Conservation (phyloP, 2,329 filamentous ascomycete genomes). For the Magnaporthiopsis rhizophila region DNA sequence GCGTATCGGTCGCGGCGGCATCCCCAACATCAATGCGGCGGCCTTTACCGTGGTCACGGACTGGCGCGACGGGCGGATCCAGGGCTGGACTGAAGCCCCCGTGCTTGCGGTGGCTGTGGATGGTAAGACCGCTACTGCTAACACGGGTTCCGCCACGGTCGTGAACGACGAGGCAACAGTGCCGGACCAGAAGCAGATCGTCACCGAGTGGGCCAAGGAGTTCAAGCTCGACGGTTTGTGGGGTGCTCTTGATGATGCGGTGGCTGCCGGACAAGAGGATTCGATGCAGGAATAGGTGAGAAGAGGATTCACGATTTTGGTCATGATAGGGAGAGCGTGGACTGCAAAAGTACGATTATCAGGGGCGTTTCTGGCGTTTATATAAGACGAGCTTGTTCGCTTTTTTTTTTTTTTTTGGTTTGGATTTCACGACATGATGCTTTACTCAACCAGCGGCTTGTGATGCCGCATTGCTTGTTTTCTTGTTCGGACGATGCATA, state of each 20-base stretch:
- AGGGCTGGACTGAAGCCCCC: slow-evolving; percentile 82
- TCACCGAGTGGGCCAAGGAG: slow-evolving; percentile 87
- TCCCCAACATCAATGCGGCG: slow-evolving; percentile 80
- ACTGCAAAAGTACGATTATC: slow-evolving; percentile 2
- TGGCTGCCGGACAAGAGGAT: slow-evolving; percentile 45
- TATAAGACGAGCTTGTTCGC: slow-evolving; percentile 7
- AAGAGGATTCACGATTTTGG: not conserved
- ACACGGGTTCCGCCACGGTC: slow-evolving; percentile 18
- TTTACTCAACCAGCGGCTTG: not conserved
- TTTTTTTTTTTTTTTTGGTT: not conserved
- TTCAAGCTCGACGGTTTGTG: slow-evolving; percentile 92
- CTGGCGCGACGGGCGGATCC: slow-evolving; percentile 90
- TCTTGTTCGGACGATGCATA: not conserved
- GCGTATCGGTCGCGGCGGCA: slow-evolving; percentile 76
- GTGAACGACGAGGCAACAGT: slow-evolving; percentile 36
- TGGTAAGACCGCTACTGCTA: slow-evolving; percentile 20
- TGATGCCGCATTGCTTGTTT: not conserved
- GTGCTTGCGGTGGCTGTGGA: slow-evolving; percentile 48
- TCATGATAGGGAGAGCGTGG: not conserved
- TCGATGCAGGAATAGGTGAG: slow-evolving; percentile 42
- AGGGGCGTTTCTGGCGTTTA: slow-evolving; percentile 10
- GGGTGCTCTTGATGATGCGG: slow-evolving; percentile 56
- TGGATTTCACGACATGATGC: not conserved
- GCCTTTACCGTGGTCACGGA: slow-evolving; percentile 94
- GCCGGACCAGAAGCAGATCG: slow-evolving; percentile 74